These are phyloP conservation scores for Aureobasidium sp. DNA, from an alignment of 2,329 filamentous ascomycete species.

Conservation along the genomic window DNA sequence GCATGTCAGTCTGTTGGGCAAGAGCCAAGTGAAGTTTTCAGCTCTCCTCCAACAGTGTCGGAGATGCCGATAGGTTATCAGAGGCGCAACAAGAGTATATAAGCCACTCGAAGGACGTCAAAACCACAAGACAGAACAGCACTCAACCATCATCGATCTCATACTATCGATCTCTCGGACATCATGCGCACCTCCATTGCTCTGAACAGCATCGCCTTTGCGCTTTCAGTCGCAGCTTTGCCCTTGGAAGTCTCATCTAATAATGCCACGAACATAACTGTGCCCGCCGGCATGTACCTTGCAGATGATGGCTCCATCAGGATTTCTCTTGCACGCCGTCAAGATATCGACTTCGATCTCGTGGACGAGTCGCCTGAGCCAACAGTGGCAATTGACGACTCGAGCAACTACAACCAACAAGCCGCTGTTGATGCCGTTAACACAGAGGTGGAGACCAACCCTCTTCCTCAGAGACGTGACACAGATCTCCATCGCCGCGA, in stretches of 20 bases:
- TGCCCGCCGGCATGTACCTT: background rate
- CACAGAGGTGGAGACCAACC: background rate
- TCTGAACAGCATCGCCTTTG: background rate
- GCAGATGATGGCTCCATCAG: background rate
- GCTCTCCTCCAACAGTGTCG: background rate
- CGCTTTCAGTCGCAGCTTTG: background rate
- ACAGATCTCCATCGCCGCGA: slow-evolving; percentile 7
- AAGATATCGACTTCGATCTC: background rate
- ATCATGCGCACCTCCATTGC: background rate
- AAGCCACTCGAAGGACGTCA: background rate
- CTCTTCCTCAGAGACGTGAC: background rate
- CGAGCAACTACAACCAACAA: background rate
- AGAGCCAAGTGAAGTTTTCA: background rate
- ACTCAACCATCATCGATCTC: background rate
- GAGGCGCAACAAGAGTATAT: background rate
- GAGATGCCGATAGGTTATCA: background rate
- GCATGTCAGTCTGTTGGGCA: background rate
- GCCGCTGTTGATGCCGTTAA: background rate
- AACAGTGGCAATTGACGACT: background rate
- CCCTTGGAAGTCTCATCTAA: background rate
- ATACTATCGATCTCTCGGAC: background rate
- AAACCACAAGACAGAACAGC: background rate
- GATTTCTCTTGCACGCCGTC: background rate
- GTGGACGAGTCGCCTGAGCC: background rate
- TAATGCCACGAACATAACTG: background rate